Percentiles rank a stretch among this genome's conserved stretches.
phyloP scores from a whole-genome alignment of 2,329 filamentous ascomycete genomes.

The Clonostachys byssicola region DNA sequence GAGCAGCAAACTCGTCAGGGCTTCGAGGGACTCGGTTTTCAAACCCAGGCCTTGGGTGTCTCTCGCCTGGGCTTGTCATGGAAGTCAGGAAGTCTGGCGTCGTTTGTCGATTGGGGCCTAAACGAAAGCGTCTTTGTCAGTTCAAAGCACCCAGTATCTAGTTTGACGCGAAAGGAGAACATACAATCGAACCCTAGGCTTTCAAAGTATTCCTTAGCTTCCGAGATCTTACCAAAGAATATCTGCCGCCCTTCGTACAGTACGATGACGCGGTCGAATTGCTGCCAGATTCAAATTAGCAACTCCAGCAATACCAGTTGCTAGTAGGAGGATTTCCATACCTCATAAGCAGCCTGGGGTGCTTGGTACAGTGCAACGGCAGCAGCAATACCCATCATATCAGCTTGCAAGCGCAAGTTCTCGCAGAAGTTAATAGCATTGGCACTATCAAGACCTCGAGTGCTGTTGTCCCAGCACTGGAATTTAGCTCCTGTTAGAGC shows the following conservation, averaged over 20 bases:
- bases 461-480: slow-evolving; percentile 68
- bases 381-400: slow-evolving; percentile 18
- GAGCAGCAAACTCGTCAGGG: slow-evolving; percentile 55
- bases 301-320: slow-evolving; percentile 22
- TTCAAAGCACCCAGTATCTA: too few relatives aligned
- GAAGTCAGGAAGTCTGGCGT: slow-evolving; percentile 69
- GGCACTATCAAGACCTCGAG: slow-evolving; percentile 54
- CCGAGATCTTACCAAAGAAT: slow-evolving; percentile 56
- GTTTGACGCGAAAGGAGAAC: neutral
- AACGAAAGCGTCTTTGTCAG: neutral
- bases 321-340: slow-evolving; percentile 23
- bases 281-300: slow-evolving; percentile 17
- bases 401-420: slow-evolving; percentile 34
- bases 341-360: slow-evolving; percentile 63
- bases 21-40: slow-evolving; percentile 65
- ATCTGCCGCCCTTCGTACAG: slow-evolving; percentile 58
- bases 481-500: slow-evolving; percentile 38
- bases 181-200: slow-evolving; percentile 60
- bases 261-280: slow-evolving; percentile 54
- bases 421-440: slow-evolving; percentile 60
- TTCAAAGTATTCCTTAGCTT: slow-evolving; percentile 58
- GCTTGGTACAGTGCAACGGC: slow-evolving; percentile 71
- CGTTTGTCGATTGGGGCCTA: slow-evolving; percentile 56
- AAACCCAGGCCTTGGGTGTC: slow-evolving; percentile 60
- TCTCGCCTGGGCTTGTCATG: slow-evolving; percentile 56